These are phyloP conservation scores for Sphagnum magellanicum DNA, from an alignment of 228 moss, liverwort and hornwort genomes.

Conservation along the genomic window DNA sequence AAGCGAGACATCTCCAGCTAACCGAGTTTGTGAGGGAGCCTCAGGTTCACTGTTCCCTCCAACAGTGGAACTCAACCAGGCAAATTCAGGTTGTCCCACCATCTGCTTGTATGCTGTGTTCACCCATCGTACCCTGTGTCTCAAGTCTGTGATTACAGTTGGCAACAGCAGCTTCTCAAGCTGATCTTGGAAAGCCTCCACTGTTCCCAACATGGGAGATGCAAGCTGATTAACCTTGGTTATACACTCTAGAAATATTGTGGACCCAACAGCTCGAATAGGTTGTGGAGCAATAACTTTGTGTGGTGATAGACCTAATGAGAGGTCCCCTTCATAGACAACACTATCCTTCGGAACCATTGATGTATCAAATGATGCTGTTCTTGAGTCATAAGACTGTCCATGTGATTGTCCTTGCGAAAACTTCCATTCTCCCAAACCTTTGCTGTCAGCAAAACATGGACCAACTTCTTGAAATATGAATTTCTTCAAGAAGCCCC, in stretches of 20 bases:
- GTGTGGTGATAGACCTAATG: slow-evolving; percentile 5
- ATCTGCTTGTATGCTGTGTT: slow-evolving; percentile 53
- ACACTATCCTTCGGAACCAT: not conserved
- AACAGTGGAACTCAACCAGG: slow-evolving; percentile 39
- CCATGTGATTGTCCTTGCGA: not conserved
- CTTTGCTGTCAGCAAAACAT: not conserved
- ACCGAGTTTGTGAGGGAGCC: slow-evolving; percentile 21
- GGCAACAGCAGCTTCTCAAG: slow-evolving; percentile 34
- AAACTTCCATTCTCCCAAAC: not conserved
- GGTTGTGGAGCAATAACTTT: slow-evolving; percentile 54
- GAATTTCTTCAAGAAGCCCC: slow-evolving; percentile 81
- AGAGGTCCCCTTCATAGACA: not conserved
- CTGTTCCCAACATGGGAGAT: slow-evolving; percentile 15
- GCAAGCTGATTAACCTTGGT: slow-evolving; percentile 10
- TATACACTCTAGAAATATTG: slow-evolving; percentile 28
- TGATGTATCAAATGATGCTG: not conserved
- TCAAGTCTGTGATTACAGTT: slow-evolving; percentile 42
- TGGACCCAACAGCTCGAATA: slow-evolving; percentile 48
- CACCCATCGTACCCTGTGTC: slow-evolving; percentile 50
- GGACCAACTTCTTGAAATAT: slow-evolving; percentile 29
- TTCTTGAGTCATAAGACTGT: not conserved
- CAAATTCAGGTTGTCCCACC: slow-evolving; percentile 61
- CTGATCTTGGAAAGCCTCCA: slow-evolving; percentile 36
- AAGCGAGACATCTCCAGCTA: slow-evolving; percentile 47
- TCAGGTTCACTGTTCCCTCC: slow-evolving; percentile 16